These are phyloP conservation scores for Cylindrodendrum hubeiense DNA, from an alignment of 2,329 filamentous ascomycete genomes.

Conservation along the genomic window DNA sequence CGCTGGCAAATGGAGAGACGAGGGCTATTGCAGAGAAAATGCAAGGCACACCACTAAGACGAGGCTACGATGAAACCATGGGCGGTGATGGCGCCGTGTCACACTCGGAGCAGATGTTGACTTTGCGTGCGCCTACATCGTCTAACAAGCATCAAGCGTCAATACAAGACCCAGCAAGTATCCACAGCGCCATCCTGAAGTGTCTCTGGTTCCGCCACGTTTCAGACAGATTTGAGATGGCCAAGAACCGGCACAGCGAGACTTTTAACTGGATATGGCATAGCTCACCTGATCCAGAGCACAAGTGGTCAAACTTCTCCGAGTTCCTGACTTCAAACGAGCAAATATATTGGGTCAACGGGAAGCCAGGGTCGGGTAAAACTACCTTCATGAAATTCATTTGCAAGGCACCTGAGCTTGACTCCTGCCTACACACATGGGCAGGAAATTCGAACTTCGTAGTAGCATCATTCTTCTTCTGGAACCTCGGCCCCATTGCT, in stretches of 20 bases:
- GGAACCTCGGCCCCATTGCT: neutral
- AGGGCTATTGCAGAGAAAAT: neutral
- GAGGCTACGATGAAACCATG: neutral
- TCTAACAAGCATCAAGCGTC: neutral
- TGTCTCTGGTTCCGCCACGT: neutral
- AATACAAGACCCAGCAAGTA: neutral
- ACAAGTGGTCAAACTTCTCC: neutral
- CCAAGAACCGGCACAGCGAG: neutral
- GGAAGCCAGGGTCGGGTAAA: constrained; percentile 50
- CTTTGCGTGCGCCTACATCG: neutral
- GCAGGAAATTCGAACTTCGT: neutral
- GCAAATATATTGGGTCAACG: constrained; percentile 46
- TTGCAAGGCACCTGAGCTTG: neutral
- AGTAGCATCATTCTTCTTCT: neutral
- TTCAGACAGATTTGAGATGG: neutral
- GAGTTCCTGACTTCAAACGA: constrained; percentile 21
- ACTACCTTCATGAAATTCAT: constrained; percentile 49
- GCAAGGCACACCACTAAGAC: neutral
- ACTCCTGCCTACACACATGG: neutral
- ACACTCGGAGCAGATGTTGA: neutral
- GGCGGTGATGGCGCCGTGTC: neutral
- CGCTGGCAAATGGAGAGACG: neutral
- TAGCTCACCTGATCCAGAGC: neutral
- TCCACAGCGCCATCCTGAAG: neutral
- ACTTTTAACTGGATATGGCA: neutral